These are phyloP conservation scores for Umbelopsis ramanniana DNA, from an alignment of 192 early-diverging fungal species.

Conservation along the genomic window DNA sequence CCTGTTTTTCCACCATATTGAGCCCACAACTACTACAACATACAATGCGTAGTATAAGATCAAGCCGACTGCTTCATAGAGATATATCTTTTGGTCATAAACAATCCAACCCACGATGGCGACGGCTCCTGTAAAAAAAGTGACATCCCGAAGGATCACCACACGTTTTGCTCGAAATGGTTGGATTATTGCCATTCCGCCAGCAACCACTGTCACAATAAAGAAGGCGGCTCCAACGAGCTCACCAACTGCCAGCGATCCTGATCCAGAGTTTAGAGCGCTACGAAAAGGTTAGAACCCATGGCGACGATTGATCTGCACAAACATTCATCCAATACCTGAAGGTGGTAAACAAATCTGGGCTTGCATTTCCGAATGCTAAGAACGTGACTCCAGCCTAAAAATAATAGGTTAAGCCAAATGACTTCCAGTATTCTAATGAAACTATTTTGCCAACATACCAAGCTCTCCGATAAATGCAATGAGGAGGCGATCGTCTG, in stretches of 20 bases:
- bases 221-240: slow-evolving; percentile 86
- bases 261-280: slow-evolving; percentile 69
- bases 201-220: slow-evolving; percentile 83
- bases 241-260: slow-evolving; percentile 88
- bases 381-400: slow-evolving; percentile 75
- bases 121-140: slow-evolving; percentile 72
- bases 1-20: slow-evolving; percentile 44
- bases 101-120: slow-evolving; percentile 54
- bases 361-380: slow-evolving; percentile 88
- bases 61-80: slow-evolving; percentile 53
- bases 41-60: slow-evolving; percentile 64
- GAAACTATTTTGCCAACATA: slow-evolving; percentile 30
- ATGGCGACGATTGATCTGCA: not conserved
- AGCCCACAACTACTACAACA: slow-evolving; percentile 58
- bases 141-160: slow-evolving; percentile 77
- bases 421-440: too few relatives aligned
- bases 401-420: slow-evolving; percentile 19
- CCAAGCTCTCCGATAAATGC: slow-evolving; percentile 81
- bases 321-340: slow-evolving; percentile 24
- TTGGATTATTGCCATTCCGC: slow-evolving; percentile 76
- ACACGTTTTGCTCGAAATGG: slow-evolving; percentile 72
- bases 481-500: slow-evolving; percentile 74
- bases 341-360: slow-evolving; percentile 88
- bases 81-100: slow-evolving; percentile 56
- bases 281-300: slow-evolving; percentile 40